Base-by-base conservation (phyloP, 176 grass and related monocot genomes). In the Zoysia japonica region DNA sequence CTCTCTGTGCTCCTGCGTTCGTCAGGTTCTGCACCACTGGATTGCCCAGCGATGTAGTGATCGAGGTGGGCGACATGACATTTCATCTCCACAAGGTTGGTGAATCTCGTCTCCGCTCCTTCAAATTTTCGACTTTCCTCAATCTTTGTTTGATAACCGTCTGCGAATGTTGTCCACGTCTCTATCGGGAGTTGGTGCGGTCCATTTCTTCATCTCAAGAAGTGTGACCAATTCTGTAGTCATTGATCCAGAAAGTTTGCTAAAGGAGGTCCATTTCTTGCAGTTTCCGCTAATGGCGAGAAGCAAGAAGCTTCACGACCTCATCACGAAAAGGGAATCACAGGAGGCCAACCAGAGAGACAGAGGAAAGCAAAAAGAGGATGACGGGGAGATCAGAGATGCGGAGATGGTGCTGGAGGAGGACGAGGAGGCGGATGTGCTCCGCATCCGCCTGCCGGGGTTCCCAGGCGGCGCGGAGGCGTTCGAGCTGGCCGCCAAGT, bases 231-330 rank as follows among this genome's bases (percentile, higher is more conserved):
- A 17, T 9, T 48, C 20, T 13, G 47, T 63, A 10, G 2, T 66
- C 52, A n/a, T 71, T 80, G 71, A 77, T 82, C 67, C 65, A 4
- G 57, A 85, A 67, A 75, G 42, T 35, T 72, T 0, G 52, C 71
- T 93, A 20, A 87, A 87, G 51, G 62, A 20, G 56, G 52, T 62
- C 8, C 44, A 16, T 62, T 88, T 17, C 67, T 71, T 88, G 72
- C 69, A 99, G 96, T 99, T 99, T 84, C 96, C 96, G 77, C 63
- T 99, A 80, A 99, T 99, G 96, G 96, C 96, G 17, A 93, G 82
- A 71, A 99, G 96, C 86, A 99, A 94, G 82, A 96, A 85, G 90
- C 70, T 96, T 5, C 89, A 94, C 69, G 84, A 91, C 60, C 62
- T 94, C 69, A 94, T 94, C 28, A 89, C 84, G 48, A 90, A 87